Percentiles rank a stretch among this genome's conserved stretches.
Conservation (phyloP, 2,329 filamentous ascomycete species). For the Colletotrichum graminicola region DNA sequence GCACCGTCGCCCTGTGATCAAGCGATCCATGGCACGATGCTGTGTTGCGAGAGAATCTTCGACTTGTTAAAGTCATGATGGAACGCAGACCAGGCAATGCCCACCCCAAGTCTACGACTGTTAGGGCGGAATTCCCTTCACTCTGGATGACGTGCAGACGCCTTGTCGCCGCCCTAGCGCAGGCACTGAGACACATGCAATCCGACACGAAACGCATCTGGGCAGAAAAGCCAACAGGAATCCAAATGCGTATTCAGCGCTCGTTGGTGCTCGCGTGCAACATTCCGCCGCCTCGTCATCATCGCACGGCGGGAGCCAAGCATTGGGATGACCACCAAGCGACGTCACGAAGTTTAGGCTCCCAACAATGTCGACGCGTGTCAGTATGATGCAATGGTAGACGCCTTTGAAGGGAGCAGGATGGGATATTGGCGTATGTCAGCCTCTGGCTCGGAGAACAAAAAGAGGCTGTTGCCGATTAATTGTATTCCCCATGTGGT, state of each 20-base stretch:
- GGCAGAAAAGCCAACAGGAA: background rate
- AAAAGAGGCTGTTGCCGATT: background rate
- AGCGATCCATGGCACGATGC: background rate
- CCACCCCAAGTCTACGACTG: background rate
- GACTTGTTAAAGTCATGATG: no score
- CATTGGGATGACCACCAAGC: conserved; percentile 4
- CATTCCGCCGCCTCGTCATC: conserved; percentile 2
- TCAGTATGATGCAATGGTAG: conserved; percentile 9
- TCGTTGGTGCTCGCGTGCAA: background rate
- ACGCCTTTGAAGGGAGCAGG: background rate
- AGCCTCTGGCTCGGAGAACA: background rate
- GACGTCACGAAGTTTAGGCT: background rate
- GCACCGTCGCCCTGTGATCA: no score
- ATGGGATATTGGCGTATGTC: background rate
- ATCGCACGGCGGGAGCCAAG: background rate
- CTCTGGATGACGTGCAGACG: background rate
- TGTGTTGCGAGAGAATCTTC: no score
- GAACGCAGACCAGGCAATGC: background rate
- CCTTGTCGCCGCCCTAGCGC: background rate
- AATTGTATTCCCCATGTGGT: background rate
- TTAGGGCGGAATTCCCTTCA: background rate
- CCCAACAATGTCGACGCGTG: background rate
- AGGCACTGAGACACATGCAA: background rate
- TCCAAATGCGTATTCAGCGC: conserved; percentile 3
- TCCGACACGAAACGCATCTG: conserved; percentile 8